A percentile compares a stretch with the other conserved stretches of the same genome.
These are phyloP conservation scores for Diplodia mutila DNA, from an alignment of 2,329 filamentous ascomycete genomes.

Conservation along the genomic window DNA sequence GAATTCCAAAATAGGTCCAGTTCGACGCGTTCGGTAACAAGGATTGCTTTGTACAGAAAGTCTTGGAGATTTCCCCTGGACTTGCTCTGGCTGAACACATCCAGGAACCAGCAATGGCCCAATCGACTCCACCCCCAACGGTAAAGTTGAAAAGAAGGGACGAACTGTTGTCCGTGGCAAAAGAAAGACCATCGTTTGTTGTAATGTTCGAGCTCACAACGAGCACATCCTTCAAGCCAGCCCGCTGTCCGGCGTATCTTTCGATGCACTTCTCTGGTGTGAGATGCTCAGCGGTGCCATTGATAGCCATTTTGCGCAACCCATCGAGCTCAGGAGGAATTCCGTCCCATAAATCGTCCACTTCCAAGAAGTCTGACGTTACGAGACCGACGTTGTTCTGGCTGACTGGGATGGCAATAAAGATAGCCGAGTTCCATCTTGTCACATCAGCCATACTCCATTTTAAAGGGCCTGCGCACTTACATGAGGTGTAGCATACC, in stretches of 20 bases:
- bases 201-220: not conserved
- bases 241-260: not conserved
- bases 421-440: conserved; percentile 14
- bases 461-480: not conserved
- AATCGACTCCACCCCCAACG: not conserved
- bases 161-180: not conserved
- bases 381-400: not conserved
- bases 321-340: not conserved
- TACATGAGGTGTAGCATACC: conserved; percentile 8
- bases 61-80: not conserved
- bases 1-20: not conserved
- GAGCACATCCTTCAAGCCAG: not conserved
- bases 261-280: not conserved
- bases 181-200: not conserved
- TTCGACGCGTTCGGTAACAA: not conserved
- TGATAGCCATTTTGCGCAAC: not conserved
- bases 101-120: not conserved
- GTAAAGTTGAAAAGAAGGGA: not conserved
- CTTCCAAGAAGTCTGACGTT: not conserved
- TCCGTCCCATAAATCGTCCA: not conserved
- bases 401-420: not conserved
- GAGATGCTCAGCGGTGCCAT: too few relatives aligned
- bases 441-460: too few relatives aligned
- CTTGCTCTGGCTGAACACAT: not conserved
- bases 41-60: not conserved